Evolutionary conservation across 805 yeast genomes (phyloP), one percentile per base, ranked within the genome.

Genomic region (Lipomyces sp.): DNA sequence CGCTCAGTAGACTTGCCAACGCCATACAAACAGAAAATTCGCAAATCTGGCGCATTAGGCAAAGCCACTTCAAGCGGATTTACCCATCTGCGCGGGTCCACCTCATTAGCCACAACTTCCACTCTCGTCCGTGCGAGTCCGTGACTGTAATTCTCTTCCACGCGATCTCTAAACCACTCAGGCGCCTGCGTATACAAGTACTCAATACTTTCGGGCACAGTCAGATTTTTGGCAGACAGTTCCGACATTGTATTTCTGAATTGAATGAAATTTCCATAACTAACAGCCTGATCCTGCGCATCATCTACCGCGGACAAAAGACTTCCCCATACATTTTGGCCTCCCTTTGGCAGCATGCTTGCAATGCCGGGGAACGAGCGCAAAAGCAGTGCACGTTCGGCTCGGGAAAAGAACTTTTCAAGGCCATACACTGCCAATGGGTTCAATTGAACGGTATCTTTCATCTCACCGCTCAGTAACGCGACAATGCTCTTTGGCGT

Each of bases 1-100:
- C 99, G 83, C 77, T 95, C 99, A 0, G 99, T 94, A 30, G 96
- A 96, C 71, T 92, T 94, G 6, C 97, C 97, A n/a, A 92, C 92
- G 4, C 99, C 99, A 74, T 95, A 95, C 74, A 95, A 88, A 74
- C 97, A 91, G 77, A 81, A 95, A 8, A 92, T 81, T 71, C 90
- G 90, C 89, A 95, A 81, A 75, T 91, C 91, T 2, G 98, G 98
- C 0, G 99, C 99, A 74, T 90, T 82, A 0, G 99, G 99, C 54
- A 95, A 83, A 2, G 94, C 86, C 0, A 87, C 97, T 76, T 95
- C 98, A 58, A 95, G 80, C 2, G 99, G 99, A 75, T 95, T 95
- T n/a, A 87, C 78, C 99, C 99, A 95, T 76, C 90, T 92, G 59
- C 85, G 81, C 71, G 86, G 93, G 72, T 85, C 84, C n/a, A 86